phyloP scores from a whole-genome alignment of 768 basidiomycete genomes.

The Russula abietina region DNA sequence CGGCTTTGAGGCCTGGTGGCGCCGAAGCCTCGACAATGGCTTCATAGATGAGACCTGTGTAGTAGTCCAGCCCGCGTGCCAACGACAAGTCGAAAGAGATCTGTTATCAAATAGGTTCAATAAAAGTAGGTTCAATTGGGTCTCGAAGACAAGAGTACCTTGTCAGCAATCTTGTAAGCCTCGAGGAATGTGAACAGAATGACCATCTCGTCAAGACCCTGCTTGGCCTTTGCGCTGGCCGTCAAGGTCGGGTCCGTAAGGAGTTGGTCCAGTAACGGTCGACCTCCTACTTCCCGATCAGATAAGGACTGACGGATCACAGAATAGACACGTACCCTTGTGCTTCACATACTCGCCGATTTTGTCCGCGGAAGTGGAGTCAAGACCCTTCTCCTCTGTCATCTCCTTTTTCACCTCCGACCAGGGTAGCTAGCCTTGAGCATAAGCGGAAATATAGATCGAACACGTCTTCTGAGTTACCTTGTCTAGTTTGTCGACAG shows the following conservation, averaged over 20 bases:
- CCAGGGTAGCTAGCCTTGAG: slow-evolving; percentile 60
- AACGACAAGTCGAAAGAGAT: slow-evolving; percentile 95
- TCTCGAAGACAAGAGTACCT: slow-evolving; percentile 40
- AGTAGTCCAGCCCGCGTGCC: slow-evolving; percentile 97
- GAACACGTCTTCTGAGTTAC: slow-evolving; percentile 31
- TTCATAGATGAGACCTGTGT: slow-evolving; percentile 98
- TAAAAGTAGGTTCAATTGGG: background rate
- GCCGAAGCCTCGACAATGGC: slow-evolving; percentile 91
- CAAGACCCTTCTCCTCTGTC: slow-evolving; percentile 91
- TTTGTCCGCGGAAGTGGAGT: slow-evolving; percentile 73
- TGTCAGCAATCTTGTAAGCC: slow-evolving; percentile 72
- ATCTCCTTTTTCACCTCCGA: slow-evolving; percentile 90
- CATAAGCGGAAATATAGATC: background rate
- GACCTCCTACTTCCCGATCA: slow-evolving; percentile 50
- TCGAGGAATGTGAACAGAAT: slow-evolving; percentile 76
- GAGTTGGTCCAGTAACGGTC: slow-evolving; percentile 67
- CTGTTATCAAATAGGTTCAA: slow-evolving; percentile 34
- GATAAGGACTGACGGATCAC: background rate
- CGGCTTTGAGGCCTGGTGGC: slow-evolving; percentile 68
- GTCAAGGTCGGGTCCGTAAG: slow-evolving; percentile 56
- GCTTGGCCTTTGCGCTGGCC: slow-evolving; percentile 67
- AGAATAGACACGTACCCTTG: slow-evolving; percentile 55
- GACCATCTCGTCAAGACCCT: slow-evolving; percentile 82
- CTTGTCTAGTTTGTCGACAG: slow-evolving; percentile 99
- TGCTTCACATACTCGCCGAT: slow-evolving; percentile 97